Conservation (phyloP, 2,329 filamentous ascomycete genomes). For the Colletotrichum plurivorum region DNA sequence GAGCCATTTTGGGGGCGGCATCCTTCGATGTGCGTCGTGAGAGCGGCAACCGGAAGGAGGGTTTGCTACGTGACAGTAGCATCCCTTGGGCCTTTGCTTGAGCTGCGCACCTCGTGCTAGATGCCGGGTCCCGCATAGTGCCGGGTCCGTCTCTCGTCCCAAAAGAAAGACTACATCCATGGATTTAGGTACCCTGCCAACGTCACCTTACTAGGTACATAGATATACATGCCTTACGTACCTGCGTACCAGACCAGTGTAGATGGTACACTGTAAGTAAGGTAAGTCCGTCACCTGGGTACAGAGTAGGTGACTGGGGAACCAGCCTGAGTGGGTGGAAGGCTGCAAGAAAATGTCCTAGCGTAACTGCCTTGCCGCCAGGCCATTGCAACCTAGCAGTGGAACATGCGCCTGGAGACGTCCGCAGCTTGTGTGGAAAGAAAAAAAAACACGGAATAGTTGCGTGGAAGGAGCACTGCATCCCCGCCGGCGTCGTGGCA, state of each 20-base stretch:
- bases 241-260: too few species aligned
- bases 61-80: background rate
- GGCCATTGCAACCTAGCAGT: background rate
- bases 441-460: too few species aligned
- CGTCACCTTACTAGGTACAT: too few species aligned
- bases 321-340: background rate
- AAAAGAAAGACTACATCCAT: background rate
- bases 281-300: too few species aligned
- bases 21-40: background rate
- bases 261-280: too few species aligned
- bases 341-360: constrained; percentile 15
- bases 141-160: background rate
- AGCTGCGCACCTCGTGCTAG: constrained; percentile 2
- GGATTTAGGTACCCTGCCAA: background rate
- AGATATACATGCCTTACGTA: too few species aligned
- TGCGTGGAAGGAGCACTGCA: too few species aligned
- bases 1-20: background rate
- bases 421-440: too few species aligned
- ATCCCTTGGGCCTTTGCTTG: too few species aligned
- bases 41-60: background rate
- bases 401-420: too few species aligned
- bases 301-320: background rate
- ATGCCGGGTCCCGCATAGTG: constrained; percentile 4
- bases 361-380: constrained; percentile 25
- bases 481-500: too few species aligned